Conservation (phyloP, 2,329 filamentous ascomycete species). For the Zymoseptoria ardabiliae region DNA sequence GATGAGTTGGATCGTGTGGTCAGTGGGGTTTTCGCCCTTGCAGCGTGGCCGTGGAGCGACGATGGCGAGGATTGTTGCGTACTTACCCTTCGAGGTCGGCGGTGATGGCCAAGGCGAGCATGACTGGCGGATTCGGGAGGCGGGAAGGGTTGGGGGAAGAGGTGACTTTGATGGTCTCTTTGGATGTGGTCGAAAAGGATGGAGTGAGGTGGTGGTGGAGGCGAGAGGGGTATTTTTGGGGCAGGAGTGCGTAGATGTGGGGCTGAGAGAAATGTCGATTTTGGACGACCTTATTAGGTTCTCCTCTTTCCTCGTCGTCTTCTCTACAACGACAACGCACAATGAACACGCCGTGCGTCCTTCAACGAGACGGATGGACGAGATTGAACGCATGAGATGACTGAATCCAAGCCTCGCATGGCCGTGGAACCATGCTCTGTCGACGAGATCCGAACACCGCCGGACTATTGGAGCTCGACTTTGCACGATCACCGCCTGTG, state of each 20-base stretch:
- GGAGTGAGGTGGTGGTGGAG: neutral
- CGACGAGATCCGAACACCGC: no score
- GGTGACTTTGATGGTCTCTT: neutral
- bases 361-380: no score
- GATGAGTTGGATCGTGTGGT: constrained; percentile 2
- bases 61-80: neutral
- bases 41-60: neutral
- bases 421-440: no score
- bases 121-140: neutral
- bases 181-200: neutral
- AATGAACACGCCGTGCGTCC: no score
- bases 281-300: no score
- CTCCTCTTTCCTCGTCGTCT: neutral
- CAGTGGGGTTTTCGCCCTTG: no score
- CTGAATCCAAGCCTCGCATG: no score
- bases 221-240: neutral
- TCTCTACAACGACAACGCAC: neutral
- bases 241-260: neutral
- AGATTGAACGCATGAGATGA: no score
- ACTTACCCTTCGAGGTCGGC: constrained; percentile 63
- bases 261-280: no score
- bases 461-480: no score
- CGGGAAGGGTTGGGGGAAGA: no score
- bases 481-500: no score
- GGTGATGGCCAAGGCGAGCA: constrained; percentile 60